Evolutionary conservation across 257 asterid species (phyloP).

Genomic region (Solanum tarapatanum): DNA sequence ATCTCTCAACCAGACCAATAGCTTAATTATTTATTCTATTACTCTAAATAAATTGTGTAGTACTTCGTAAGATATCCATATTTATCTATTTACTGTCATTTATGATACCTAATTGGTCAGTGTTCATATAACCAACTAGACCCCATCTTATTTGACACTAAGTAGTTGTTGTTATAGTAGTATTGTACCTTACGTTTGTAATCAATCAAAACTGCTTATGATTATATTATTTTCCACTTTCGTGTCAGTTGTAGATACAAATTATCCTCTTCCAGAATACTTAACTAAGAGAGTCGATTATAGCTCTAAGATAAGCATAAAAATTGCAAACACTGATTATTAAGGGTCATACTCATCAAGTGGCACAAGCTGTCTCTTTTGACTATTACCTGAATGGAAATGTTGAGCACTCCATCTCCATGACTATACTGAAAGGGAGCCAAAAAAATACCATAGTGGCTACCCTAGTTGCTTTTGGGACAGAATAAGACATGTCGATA

Average conservation of each 20-base stretch:
- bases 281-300: background rate
- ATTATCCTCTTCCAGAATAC: background rate
- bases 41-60: background rate
- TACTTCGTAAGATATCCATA: background rate
- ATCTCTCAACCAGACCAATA: background rate
- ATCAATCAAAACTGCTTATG: background rate
- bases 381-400: constrained; percentile 6
- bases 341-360: constrained; percentile 24
- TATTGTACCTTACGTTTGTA: background rate
- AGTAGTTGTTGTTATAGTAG: background rate
- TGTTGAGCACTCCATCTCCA: background rate
- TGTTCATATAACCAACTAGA: background rate
- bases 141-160: background rate
- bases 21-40: background rate
- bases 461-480: constrained; percentile 8
- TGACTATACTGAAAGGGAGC: constrained; percentile 14
- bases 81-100: background rate
- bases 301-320: background rate
- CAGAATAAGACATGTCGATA: constrained; percentile 26
- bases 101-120: background rate
- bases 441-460: constrained; percentile 15
- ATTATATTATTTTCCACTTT: background rate
- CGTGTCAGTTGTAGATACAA: background rate
- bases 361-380: constrained; percentile 17
- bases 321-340: background rate